Evolutionary conservation across 1,284 basidiomycete genomes (phyloP).

Genomic region (Phylloporus gajari): DNA sequence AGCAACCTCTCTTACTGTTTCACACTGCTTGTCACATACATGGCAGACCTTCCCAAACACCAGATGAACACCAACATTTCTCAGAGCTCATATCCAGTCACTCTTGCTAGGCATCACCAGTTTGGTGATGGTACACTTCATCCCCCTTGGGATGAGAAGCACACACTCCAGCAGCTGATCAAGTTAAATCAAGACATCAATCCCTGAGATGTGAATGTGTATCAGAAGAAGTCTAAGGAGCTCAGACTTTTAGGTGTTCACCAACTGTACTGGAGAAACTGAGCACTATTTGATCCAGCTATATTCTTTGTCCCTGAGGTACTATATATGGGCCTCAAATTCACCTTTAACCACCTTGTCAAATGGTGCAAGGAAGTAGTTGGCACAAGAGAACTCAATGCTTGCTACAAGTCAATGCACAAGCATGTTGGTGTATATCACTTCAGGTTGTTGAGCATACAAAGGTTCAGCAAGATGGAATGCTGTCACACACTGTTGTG

Average conservation of each 20-base stretch:
- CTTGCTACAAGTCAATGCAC: background rate
- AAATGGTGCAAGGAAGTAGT: background rate
- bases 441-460: too few relatives aligned
- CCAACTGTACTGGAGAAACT: slow-evolving; percentile 2
- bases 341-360: slow-evolving; percentile 11
- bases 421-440: slow-evolving; percentile 1
- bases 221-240: background rate
- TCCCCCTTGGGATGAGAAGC: background rate
- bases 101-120: background rate
- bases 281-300: background rate
- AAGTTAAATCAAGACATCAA: background rate
- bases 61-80: background rate
- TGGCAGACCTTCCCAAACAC: background rate
- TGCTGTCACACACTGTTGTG: too few relatives aligned
- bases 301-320: slow-evolving; percentile 3
- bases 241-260: background rate
- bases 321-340: background rate
- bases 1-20: background rate
- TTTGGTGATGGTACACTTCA: background rate
- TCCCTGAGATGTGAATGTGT: background rate
- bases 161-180: background rate
- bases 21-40: background rate
- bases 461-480: too few relatives aligned
- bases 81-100: background rate
- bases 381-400: background rate